A percentile compares a stretch with the other conserved stretches of the same genome.
Evolutionary conservation across 2,329 filamentous ascomycete genomes (phyloP).

Genomic region (Paecilomyces formosus): DNA sequence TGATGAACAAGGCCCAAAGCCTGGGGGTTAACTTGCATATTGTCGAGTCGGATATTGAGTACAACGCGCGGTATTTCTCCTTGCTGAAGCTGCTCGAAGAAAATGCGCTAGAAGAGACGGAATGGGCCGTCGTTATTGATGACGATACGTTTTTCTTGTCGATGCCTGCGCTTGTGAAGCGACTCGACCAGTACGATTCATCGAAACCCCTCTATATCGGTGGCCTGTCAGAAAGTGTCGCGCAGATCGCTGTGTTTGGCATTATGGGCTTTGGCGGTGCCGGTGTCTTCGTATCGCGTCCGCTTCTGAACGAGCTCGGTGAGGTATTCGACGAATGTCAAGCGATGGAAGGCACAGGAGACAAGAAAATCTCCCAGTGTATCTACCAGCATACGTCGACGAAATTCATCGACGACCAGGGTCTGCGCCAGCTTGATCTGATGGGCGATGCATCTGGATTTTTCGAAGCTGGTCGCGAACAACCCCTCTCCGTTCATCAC

Average conservation of each 20-base stretch:
- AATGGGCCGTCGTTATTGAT: conserved; percentile 53
- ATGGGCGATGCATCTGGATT: conserved; percentile 50
- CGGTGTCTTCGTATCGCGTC: conserved; percentile 51
- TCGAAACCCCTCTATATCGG: conserved; percentile 48
- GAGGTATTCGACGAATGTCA: conserved; percentile 45
- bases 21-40: conserved; percentile 37
- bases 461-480: conserved; percentile 48
- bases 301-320: conserved; percentile 44
- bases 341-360: conserved; percentile 40
- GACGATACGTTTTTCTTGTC: conserved; percentile 59
- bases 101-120: conserved; percentile 37
- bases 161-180: conserved; percentile 43
- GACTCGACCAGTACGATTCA: conserved; percentile 44
- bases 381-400: conserved; percentile 49
- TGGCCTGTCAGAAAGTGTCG: conserved; percentile 50
- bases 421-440: conserved; percentile 53
- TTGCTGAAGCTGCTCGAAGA: conserved; percentile 46
- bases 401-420: conserved; percentile 48
- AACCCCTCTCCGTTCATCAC: conserved; percentile 54
- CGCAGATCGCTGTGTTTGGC: conserved; percentile 46
- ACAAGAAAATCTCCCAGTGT: conserved; percentile 52
- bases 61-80: conserved; percentile 49
- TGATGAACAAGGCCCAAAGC: conserved; percentile 26
- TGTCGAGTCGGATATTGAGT: conserved; percentile 26
- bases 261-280: conserved; percentile 56